phyloP scores from a whole-genome alignment of 1,139 yeast genomes.

The Sugiyamaella novakii region DNA sequence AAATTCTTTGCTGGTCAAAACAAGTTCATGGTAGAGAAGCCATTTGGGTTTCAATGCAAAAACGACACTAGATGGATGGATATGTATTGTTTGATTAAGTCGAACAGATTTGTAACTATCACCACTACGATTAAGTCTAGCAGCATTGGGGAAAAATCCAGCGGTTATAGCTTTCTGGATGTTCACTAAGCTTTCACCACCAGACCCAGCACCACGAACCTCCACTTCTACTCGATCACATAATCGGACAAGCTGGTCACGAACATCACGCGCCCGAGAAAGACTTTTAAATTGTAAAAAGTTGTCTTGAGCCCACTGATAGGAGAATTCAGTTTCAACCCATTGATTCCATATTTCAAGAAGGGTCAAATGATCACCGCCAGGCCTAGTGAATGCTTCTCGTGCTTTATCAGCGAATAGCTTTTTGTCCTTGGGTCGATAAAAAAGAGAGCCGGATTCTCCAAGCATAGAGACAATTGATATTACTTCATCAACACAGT shows the following conservation, averaged over 20 bases:
- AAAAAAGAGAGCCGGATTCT: slow-evolving; percentile 73
- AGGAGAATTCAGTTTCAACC: slow-evolving; percentile 68
- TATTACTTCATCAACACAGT: slow-evolving; percentile 65
- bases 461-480: slow-evolving; percentile 81
- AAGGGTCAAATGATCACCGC: slow-evolving; percentile 79
- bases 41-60: slow-evolving; percentile 63
- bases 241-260: slow-evolving; percentile 66
- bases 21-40: slow-evolving; percentile 79
- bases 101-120: slow-evolving; percentile 67
- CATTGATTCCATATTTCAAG: slow-evolving; percentile 77
- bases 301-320: slow-evolving; percentile 86
- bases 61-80: slow-evolving; percentile 82
- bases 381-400: slow-evolving; percentile 55
- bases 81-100: slow-evolving; percentile 63
- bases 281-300: slow-evolving; percentile 76
- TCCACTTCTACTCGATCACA: slow-evolving; percentile 62
- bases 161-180: slow-evolving; percentile 71
- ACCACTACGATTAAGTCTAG: slow-evolving; percentile 69
- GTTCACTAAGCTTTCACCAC: slow-evolving; percentile 37
- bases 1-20: slow-evolving; percentile 82
- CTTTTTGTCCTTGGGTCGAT: slow-evolving; percentile 69
- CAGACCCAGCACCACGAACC: slow-evolving; percentile 34
- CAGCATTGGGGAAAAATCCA: slow-evolving; percentile 84
- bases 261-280: slow-evolving; percentile 67
- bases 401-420: slow-evolving; percentile 67